phyloP scores from a whole-genome alignment of 352 stramenopile species.

The Detonula confervacea region DNA sequence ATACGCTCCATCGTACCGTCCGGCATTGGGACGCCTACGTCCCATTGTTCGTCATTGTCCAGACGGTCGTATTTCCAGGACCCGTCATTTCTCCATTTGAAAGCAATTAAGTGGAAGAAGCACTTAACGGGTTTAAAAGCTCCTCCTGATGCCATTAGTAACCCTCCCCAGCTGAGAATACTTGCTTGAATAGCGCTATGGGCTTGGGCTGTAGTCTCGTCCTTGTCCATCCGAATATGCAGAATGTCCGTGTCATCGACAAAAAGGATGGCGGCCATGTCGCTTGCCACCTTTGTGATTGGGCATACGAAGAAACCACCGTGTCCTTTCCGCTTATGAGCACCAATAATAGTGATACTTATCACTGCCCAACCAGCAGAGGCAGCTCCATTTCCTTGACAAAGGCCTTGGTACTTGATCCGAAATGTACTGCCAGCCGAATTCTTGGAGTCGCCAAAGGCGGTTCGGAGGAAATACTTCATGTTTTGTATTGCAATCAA shows the following conservation, averaged over 20 bases:
- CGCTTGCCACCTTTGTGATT: slow-evolving; percentile 19
- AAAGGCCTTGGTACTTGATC: slow-evolving; percentile 33
- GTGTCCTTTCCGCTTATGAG: background rate
- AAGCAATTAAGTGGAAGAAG: slow-evolving; percentile 28
- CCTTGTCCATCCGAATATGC: slow-evolving; percentile 3
- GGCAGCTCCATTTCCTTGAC: slow-evolving; percentile 25
- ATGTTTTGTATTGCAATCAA: slow-evolving; percentile 22
- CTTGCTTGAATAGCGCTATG: background rate
- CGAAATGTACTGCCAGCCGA: slow-evolving; percentile 1
- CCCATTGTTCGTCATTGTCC: slow-evolving; percentile 2
- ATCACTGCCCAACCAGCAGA: slow-evolving; percentile 7
- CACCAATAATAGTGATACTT: slow-evolving; percentile 8
- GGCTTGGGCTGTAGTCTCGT: background rate
- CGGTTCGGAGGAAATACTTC: slow-evolving; percentile 35
- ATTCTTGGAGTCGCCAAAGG: slow-evolving; percentile 30
- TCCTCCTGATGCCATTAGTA: slow-evolving; percentile 15
- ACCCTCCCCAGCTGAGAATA: slow-evolving; percentile 7
- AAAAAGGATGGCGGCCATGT: slow-evolving; percentile 21
- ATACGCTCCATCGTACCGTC: background rate
- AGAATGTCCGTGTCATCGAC: slow-evolving; percentile 27
- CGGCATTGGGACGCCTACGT: background rate
- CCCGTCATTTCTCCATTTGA: slow-evolving; percentile 1
- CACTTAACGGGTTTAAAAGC: slow-evolving; percentile 17
- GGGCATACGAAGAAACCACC: slow-evolving; percentile 11
- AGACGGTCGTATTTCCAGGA: slow-evolving; percentile 6